Percentiles rank a stretch among this genome's conserved stretches.
Conservation (phyloP, 2,329 filamentous ascomycete genomes). For the Apiospora marii region DNA sequence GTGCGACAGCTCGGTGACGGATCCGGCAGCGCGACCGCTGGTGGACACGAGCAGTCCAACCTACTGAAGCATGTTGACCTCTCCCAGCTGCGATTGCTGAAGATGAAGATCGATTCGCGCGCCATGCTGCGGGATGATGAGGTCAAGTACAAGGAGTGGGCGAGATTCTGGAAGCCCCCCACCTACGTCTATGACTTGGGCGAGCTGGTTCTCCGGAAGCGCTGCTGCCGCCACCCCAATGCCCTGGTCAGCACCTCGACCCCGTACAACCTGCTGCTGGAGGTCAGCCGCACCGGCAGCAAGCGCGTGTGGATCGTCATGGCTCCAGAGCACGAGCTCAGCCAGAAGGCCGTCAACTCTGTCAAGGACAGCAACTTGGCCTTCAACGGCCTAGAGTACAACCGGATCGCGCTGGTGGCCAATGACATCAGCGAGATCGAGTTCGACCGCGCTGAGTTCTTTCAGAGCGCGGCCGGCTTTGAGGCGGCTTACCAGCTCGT, state of each 20-base stretch:
- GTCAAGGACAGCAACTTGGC: background rate
- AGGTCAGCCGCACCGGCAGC: background rate
- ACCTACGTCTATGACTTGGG: slow-evolving; percentile 8
- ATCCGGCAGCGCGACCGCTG: fast-evolving
- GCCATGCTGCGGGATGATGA: background rate
- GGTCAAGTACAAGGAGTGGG: background rate
- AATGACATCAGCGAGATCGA: background rate
- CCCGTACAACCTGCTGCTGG: background rate
- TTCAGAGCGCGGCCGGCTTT: background rate
- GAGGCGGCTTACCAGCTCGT: background rate
- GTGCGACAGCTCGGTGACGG: background rate
- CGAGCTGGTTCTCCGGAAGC: background rate
- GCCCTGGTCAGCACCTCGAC: background rate
- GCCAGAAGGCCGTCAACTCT: too few species aligned
- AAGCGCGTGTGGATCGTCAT: slow-evolving; percentile 1
- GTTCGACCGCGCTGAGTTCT: background rate
- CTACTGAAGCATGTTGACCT: background rate
- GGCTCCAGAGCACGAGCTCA: background rate
- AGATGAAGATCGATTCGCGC: background rate
- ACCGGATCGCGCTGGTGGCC: background rate
- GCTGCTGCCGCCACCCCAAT: background rate
- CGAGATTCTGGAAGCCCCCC: background rate
- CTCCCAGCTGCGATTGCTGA: background rate
- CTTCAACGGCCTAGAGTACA: slow-evolving; percentile 1
- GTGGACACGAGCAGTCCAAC: background rate